Conservation (phyloP, 2,329 filamentous ascomycete genomes). For the Fusarium globosum region DNA sequence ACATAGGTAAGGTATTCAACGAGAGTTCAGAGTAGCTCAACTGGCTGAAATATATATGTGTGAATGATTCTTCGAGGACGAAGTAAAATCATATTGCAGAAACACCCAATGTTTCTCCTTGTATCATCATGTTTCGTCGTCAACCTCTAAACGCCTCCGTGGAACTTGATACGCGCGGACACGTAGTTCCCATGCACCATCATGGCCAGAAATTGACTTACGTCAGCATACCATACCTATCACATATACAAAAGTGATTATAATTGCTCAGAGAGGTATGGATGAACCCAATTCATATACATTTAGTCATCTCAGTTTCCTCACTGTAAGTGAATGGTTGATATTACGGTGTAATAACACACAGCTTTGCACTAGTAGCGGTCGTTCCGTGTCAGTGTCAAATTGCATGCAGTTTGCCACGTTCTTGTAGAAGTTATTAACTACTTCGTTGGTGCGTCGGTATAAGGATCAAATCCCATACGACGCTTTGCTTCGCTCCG, state of each 20-base stretch:
- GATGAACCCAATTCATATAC: not conserved
- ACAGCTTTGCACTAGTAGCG: not conserved
- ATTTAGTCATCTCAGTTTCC: not conserved
- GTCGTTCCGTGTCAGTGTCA: not conserved
- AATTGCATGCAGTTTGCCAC: not conserved
- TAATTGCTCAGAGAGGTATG: not conserved
- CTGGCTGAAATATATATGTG: not conserved
- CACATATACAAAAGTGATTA: not conserved
- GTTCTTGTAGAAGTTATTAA: not conserved
- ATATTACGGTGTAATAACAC: not conserved
- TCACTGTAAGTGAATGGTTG: not conserved
- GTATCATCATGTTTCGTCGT: not conserved
- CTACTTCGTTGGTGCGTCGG: conserved; percentile 54
- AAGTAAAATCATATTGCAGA: not conserved
- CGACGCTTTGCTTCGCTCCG: conserved; percentile 59
- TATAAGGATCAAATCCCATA: conserved; percentile 68
- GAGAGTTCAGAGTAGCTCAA: not conserved
- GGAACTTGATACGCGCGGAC: not conserved
- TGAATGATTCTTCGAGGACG: too few species aligned
- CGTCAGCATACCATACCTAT: not conserved
- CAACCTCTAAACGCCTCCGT: not conserved
- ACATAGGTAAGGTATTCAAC: too few species aligned
- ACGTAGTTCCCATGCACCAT: fast-evolving
- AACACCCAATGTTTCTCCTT: not conserved
- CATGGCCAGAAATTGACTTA: not conserved